A percentile compares a stretch with the other conserved stretches of the same genome.
These are phyloP conservation scores for Thraustochytrium sp. DNA, from an alignment of 352 stramenopile species.

Conservation along the genomic window DNA sequence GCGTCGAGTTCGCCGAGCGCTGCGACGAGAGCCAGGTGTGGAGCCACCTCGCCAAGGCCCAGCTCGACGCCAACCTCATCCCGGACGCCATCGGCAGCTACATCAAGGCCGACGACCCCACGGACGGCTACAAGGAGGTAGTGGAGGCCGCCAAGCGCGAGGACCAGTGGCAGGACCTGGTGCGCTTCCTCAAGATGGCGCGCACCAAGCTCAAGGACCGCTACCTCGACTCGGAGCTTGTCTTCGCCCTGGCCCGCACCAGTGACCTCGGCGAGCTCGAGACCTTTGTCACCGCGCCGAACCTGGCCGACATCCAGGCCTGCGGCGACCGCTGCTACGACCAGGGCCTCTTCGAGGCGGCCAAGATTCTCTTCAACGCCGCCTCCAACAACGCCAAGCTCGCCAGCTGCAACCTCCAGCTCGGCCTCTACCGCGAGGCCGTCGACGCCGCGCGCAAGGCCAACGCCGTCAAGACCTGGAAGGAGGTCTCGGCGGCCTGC, in stretches of 20 bases:
- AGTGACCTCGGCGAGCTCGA: constrained; percentile 97
- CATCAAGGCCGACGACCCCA: constrained; percentile 97
- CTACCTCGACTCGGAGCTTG: constrained; percentile 97
- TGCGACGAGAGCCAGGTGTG: constrained; percentile 97
- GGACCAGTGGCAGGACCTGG: constrained; percentile 92
- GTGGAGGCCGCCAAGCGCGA: constrained; percentile 92
- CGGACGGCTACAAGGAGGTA: constrained; percentile 88
- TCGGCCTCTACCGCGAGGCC: constrained; percentile 97
- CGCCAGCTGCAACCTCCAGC: constrained; percentile 96
- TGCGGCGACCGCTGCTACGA: constrained; percentile 96
- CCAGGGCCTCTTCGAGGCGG: constrained; percentile 91
- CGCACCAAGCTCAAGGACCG: constrained; percentile 98
- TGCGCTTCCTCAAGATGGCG: constrained; percentile 98
- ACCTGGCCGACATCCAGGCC: constrained; percentile 98
- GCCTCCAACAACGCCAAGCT: constrained; percentile 99
- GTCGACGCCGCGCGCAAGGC: constrained; percentile 97
- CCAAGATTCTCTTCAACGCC: constrained; percentile 97
- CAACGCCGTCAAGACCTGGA: constrained; percentile 98
- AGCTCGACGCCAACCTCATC: constrained; percentile 90
- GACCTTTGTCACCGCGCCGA: constrained; percentile 97
- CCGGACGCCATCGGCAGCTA: constrained; percentile 96
- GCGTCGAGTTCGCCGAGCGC: constrained; percentile 96
- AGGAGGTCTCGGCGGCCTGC: constrained; percentile 98
- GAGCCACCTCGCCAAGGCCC: constrained; percentile 96
- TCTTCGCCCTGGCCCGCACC: constrained; percentile 97